Conservation (phyloP, 768 basidiomycete species). For the Termitomyces heimii region DNA sequence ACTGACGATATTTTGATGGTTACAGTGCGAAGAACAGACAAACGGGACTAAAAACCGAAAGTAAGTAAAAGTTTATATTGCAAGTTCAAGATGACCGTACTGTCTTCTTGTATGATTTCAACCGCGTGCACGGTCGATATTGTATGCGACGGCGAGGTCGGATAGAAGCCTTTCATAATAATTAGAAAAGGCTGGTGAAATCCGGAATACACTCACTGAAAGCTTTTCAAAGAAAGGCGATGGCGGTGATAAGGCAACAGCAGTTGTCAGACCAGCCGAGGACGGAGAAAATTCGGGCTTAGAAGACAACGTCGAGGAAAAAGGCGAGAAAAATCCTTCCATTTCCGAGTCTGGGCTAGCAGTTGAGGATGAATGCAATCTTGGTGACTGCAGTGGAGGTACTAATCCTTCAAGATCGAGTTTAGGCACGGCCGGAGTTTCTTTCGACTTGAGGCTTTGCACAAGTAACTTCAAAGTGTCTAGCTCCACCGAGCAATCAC, state of each 20-base stretch:
- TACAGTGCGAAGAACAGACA: conserved; percentile 40
- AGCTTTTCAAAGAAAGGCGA: conserved; percentile 20
- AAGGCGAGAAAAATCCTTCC: conserved; percentile 6
- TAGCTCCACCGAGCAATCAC: conserved; percentile 39
- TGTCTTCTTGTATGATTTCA: conserved; percentile 32
- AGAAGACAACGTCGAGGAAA: conserved; percentile 9
- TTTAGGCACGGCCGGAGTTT: neutral
- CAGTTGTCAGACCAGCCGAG: conserved; percentile 9
- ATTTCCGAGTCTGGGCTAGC: conserved; percentile 5
- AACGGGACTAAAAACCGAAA: conserved; percentile 28
- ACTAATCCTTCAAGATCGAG: neutral
- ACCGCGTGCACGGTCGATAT: conserved; percentile 29
- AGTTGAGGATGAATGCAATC: neutral
- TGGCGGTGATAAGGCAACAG: conserved; percentile 14
- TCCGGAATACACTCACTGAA: conserved; percentile 16
- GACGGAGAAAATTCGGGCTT: neutral
- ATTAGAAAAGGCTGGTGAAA: conserved; percentile 11
- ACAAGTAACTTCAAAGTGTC: conserved; percentile 35
- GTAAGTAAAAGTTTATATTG: neutral
- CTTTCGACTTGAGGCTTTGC: conserved; percentile 11
- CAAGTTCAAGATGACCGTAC: conserved; percentile 22
- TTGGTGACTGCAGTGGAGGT: neutral
- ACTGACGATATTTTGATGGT: conserved; percentile 42
- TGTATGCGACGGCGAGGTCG: conserved; percentile 34
- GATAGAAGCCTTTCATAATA: conserved; percentile 36